Evolutionary conservation across 305 asterid genomes (phyloP), one percentile per base, ranked within the genome.

Genomic region (Withania somnifera): DNA sequence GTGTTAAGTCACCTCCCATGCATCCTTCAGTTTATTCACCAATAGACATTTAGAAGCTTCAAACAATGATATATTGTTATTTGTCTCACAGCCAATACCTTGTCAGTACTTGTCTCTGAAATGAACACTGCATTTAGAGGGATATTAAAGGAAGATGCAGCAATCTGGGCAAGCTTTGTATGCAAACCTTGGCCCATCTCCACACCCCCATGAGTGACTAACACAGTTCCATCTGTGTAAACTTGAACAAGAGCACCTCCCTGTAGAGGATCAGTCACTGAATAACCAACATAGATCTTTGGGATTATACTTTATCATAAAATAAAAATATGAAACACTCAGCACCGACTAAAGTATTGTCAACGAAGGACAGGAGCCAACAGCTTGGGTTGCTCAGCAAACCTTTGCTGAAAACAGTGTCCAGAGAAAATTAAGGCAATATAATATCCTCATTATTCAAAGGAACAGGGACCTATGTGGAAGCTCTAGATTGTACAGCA

Each of bases 161-260:
- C 98, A 78, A 95, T 87, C 88, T 95, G 99, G 61, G 98, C 98
- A 78, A 95, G 89, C 89, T 95, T 95, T 66, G 99, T 95, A 86
- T 95, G 98, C 91, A 95, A 89, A 84, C 99, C 98, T 83, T 95
- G 99, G 71, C 99, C 99, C 99, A 95, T 95, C 88, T 95, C 99
- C 47, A 94, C 97, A 67, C 99, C 99, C 15, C 99, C 99, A 61
- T 95, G 99, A 50, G 98, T 95, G 54, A 95, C 98, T 84, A 95
- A 87, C 84, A 93, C 97, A 58, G 99, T 94, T 87, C 99, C 99
- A 88, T 95, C 99, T 8, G 98, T 95, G 87, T 95, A 95, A 17
- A 95, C 93, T 67, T 95, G 98, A 87, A 95, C 98, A 81, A 95
- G 97, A 77, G 99, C 97, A 82, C 98, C 99, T 60, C 97, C 99